Conservation (phyloP, 257 asterid genomes). For the Solanum peruvianum region DNA sequence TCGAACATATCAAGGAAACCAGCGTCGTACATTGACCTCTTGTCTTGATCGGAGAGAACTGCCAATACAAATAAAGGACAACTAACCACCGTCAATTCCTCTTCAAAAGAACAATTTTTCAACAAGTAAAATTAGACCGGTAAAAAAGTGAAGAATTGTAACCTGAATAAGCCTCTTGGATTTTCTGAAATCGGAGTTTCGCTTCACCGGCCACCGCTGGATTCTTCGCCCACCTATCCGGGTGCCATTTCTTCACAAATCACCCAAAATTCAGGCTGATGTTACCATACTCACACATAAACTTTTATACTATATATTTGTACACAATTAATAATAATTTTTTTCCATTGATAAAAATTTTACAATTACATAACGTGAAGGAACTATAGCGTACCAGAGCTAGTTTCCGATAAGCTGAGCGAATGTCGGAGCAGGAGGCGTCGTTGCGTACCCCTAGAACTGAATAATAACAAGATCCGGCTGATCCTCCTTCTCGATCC, state of each 20-base stretch:
- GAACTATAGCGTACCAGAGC: constrained; percentile 37
- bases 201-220: constrained; percentile 69
- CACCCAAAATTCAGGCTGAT: not conserved
- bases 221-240: constrained; percentile 62
- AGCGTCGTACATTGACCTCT: constrained; percentile 86
- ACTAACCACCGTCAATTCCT: constrained; percentile 1
- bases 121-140: not conserved
- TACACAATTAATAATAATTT: not conserved
- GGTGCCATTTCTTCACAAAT: constrained; percentile 60
- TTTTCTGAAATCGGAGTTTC: constrained; percentile 58
- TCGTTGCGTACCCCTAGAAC: constrained; percentile 70
- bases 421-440: constrained; percentile 72
- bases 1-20: constrained; percentile 81
- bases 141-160: not conserved
- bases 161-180: constrained; percentile 79
- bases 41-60: constrained; percentile 74
- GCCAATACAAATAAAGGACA: constrained; percentile 10
- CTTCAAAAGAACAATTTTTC: not conserved
- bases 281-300: not conserved
- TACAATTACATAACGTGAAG: not conserved
- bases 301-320: not conserved
- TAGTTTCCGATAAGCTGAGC: constrained; percentile 81
- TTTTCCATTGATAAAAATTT: not conserved
- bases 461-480: constrained; percentile 59
- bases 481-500: constrained; percentile 62